These are phyloP conservation scores for Hypomontagnella submonticulosa DNA, from an alignment of 495 filamentous ascomycete genomes.

Conservation along the genomic window DNA sequence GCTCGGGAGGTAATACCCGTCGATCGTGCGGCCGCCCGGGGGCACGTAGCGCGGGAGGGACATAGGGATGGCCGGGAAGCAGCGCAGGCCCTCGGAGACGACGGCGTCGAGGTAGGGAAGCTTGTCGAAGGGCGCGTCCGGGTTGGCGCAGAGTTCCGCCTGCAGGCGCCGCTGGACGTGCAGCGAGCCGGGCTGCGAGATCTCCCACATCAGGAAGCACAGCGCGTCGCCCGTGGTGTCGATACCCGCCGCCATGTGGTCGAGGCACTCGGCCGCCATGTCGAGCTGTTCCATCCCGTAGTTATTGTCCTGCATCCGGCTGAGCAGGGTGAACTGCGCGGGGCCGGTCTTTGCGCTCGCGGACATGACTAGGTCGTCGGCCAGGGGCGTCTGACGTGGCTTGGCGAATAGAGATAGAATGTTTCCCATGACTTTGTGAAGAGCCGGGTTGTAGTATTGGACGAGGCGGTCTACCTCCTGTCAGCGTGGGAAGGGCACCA, in stretches of 20 bases:
- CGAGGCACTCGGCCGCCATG: constrained; percentile 60
- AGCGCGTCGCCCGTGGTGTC: constrained; percentile 74
- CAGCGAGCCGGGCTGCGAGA: constrained; percentile 64
- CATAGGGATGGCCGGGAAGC: constrained; percentile 73
- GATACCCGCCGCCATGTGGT: constrained; percentile 70
- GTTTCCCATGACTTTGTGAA: constrained; percentile 52
- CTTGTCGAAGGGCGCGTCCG: constrained; percentile 56
- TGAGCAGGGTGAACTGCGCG: constrained; percentile 57
- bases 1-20: constrained; percentile 59
- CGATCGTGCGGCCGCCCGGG: constrained; percentile 58
- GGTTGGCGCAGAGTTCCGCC: constrained; percentile 57
- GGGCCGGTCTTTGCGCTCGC: constrained; percentile 50
- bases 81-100: constrained; percentile 68
- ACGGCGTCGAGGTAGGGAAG: constrained; percentile 70
- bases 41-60: constrained; percentile 72
- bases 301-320: constrained; percentile 53
- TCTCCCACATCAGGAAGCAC: constrained; percentile 74
- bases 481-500: background rate
- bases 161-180: constrained; percentile 59
- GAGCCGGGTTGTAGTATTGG: constrained; percentile 53
- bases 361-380: constrained; percentile 56
- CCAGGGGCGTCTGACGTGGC: constrained; percentile 59
- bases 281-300: constrained; percentile 51
- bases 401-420: constrained; percentile 55
- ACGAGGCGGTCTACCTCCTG: constrained; percentile 53